A percentile compares a stretch with the other conserved stretches of the same genome.
Evolutionary conservation across 148 eudicot species (phyloP).

Genomic region (Limonium bicolor): DNA sequence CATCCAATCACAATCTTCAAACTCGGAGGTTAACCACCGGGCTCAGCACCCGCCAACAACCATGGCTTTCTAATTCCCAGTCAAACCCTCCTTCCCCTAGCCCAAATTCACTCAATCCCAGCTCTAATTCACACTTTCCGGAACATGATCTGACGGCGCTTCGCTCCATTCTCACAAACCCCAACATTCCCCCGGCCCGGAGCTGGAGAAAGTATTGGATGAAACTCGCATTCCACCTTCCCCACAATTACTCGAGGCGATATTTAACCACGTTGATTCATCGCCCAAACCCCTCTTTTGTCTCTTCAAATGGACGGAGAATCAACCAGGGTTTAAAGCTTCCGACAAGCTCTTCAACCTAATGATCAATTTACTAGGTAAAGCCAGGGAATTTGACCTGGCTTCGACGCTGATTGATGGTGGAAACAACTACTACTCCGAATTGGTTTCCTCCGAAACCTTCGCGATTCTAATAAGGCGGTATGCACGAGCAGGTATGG

Average conservation of each 20-base stretch:
- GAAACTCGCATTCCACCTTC: conserved; percentile 17
- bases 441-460: conserved; percentile 24
- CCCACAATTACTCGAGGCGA: conserved; percentile 16
- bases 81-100: conserved; percentile 5
- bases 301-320: conserved; percentile 52
- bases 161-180: conserved; percentile 22
- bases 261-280: conserved; percentile 32
- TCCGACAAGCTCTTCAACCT: conserved; percentile 31
- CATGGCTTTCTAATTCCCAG: conserved; percentile 6
- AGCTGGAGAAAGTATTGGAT: conserved; percentile 26
- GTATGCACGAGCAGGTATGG: conserved; percentile 51
- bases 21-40: conserved; percentile 4
- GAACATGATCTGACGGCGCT: conserved; percentile 19
- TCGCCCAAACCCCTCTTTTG: conserved; percentile 31
- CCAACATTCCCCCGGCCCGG: conserved; percentile 17
- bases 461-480: conserved; percentile 50
- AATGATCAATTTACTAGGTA: conserved; percentile 45
- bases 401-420: conserved; percentile 38
- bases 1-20: conserved; percentile 11
- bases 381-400: conserved; percentile 37
- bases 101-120: conserved; percentile 7
- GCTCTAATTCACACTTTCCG: conserved; percentile 18
- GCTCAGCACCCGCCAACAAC: conserved; percentile 6
- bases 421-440: too few species aligned
- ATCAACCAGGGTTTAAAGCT: conserved; percentile 18